A percentile compares a stretch with the other conserved stretches of the same genome.
Conservation (phyloP, 192 early-diverging fungal genomes). For the Entophlyctis helioformis region DNA sequence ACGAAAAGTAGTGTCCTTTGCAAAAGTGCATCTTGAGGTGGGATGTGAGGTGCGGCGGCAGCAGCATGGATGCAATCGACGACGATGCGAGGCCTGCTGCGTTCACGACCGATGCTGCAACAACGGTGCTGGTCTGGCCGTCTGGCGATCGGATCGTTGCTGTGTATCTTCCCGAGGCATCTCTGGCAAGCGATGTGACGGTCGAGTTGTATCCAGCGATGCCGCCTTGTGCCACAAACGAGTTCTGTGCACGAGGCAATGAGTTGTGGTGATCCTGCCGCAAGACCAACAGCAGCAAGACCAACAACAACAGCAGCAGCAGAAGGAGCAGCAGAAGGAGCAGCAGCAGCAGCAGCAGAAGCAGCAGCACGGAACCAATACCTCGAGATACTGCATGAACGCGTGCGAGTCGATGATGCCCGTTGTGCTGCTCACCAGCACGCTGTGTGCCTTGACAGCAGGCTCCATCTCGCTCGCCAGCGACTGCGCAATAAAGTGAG, state of each 20-base stretch:
- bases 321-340: too few relatives aligned
- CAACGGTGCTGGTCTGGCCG: too few relatives aligned
- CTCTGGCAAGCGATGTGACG: too few relatives aligned
- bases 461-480: constrained; percentile 37
- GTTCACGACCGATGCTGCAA: constrained; percentile 58
- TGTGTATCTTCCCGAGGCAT: too few relatives aligned
- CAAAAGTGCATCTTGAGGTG: constrained; percentile 66
- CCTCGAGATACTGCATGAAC: constrained; percentile 51
- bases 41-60: neutral
- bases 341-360: too few relatives aligned
- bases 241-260: too few relatives aligned
- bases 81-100: constrained; percentile 64
- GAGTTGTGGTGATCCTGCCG: too few relatives aligned
- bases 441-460: constrained; percentile 35
- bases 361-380: too few relatives aligned
- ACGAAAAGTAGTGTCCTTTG: constrained; percentile 71
- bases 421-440: constrained; percentile 57
- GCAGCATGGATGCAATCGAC: constrained; percentile 37
- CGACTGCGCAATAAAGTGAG: constrained; percentile 27
- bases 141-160: too few relatives aligned
- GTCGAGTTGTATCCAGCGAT: constrained; percentile 2
- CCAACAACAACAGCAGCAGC: neutral
- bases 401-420: constrained; percentile 75
- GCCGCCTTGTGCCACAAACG: constrained; percentile 1
- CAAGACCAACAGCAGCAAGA: neutral